Evolutionary conservation across 2,329 filamentous ascomycete species (phyloP), one percentile per base, ranked within the genome.

Genomic region (Xylaria digitata): DNA sequence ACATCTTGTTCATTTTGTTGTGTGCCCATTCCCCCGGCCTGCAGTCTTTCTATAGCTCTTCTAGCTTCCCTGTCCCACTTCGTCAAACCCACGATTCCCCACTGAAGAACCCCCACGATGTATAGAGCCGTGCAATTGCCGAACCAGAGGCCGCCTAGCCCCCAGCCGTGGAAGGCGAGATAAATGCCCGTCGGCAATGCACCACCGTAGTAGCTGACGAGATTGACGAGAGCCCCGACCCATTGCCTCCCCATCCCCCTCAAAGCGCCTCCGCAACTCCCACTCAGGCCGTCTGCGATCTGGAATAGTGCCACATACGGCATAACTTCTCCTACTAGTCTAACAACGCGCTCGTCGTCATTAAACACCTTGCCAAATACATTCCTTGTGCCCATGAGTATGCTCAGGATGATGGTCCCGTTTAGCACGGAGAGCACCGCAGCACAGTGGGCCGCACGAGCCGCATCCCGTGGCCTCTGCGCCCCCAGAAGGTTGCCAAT

Each of bases 261-360:
- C 15, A 97, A 80, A 21, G 89, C 88, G 1, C 94, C 93, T 1
- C 94, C 93, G 75, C 93, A 97, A 66, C 89, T 92, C 0, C 93
- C 93, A 74, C 96, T 96, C 40, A 97, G 80, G 0, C 93, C 94
- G 76, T 97, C 93, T 0, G 93, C 93, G 66, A 97, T 94, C 81
- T 97, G 93, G 79, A 97, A 97, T 2, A 97, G 82, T 0, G 93
- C 94, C 0, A 97, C 93, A 73, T 90, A 95, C 0, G 94, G 94
- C 83, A 97, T 89, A 30, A 97, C 91, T 17, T 90, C 82, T 0
- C 90, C 87, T 0, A 94, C 94, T 0, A 97, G 86, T 8, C 77
- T 81, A 49, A 96, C 84, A 0, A 97, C 93, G 0, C 84, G 80
- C 21, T 86, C 79, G 72, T 97, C 92, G 69, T 94, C 86, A 74